Base-by-base conservation (phyloP, 139 green algal species). In the Chlorella vulgaris region DNA sequence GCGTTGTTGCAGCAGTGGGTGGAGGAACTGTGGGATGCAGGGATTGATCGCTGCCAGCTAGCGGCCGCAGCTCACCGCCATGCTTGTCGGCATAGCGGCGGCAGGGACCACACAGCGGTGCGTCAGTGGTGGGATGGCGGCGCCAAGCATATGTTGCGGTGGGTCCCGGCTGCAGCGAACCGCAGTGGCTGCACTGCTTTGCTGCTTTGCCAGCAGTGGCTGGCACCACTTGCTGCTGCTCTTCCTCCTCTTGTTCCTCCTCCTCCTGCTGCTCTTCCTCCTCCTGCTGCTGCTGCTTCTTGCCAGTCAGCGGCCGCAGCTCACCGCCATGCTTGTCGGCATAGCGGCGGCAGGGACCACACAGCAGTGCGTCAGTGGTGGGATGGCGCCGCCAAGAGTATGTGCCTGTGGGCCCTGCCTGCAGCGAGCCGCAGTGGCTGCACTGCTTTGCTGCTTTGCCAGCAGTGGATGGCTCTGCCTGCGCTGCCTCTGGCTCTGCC, bases 361-460 rank as follows among this genome's bases (percentile, higher is more conserved):
- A 75, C 6, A 74, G 15, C 40, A 35, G 29, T 22, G 29, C 68
- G 28, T 39, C 3, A 1, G 39, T 75, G 7, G 15, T 39, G 26
- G 68, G 40, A 40, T 75, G 68, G 39, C 39, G 68, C 4, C 68
- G 10, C 68, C 31, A 70, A 28, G 10, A 5, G 63, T 47, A 26
- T 42, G 63, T 69, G 62, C 62, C 62, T 28, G 62, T n/a, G 6
- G 62, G 62, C n/a, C 62, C 62, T 5, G 62, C n/a, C 29, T 31
- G 31, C 62, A 69, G 62, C 5, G 62, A 69, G 29, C 62, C 62
- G 29, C 62, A 69, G 29, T 69, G 29, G 62, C 29, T 69, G 62
- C 62, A 69, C 28, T 35, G 28, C 7, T 43, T 31, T 19, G 10
- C 15, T 5, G 62, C 29, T 8, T 6, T 4, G 6, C 6, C 29